Conservation (phyloP, 2,329 filamentous ascomycete genomes). For the Juglanconis juglandina region DNA sequence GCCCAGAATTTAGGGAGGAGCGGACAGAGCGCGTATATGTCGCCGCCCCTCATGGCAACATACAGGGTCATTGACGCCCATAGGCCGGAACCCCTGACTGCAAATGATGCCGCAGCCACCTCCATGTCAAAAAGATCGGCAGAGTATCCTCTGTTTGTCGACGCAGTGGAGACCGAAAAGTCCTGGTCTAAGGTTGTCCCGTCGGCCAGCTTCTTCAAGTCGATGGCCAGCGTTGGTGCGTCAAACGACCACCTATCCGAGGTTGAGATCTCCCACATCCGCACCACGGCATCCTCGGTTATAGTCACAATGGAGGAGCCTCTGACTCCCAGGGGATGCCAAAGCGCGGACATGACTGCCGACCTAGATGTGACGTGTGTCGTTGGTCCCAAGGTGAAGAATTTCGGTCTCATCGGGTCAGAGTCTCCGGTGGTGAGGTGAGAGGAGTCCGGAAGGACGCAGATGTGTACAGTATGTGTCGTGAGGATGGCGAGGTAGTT, state of each 20-base stretch:
- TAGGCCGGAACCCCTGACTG: constrained; percentile 63
- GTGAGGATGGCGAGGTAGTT: constrained; percentile 84
- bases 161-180: constrained; percentile 70
- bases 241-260: constrained; percentile 85
- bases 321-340: constrained; percentile 87
- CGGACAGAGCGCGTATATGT: constrained; percentile 90
- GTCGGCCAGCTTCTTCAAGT: constrained; percentile 84
- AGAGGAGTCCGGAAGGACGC: constrained; percentile 75
- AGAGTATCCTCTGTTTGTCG: constrained; percentile 78
- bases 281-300: constrained; percentile 81
- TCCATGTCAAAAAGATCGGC: constrained; percentile 92
- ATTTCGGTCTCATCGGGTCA: constrained; percentile 72
- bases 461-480: constrained; percentile 82
- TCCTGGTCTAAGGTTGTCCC: constrained; percentile 79
- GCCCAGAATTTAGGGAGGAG: constrained; percentile 85
- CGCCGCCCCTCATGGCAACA: constrained; percentile 91
- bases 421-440: constrained; percentile 69
- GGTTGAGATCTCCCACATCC: constrained; percentile 86
- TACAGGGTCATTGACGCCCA: constrained; percentile 97
- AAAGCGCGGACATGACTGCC: constrained; percentile 75
- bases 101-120: constrained; percentile 83
- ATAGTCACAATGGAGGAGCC: constrained; percentile 82
- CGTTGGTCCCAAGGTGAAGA: constrained; percentile 87
- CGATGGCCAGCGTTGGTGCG: constrained; percentile 75
- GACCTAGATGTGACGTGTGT: constrained; percentile 85